Base-by-base conservation (phyloP, 805 yeast species). In the Candida multigemmis region DNA sequence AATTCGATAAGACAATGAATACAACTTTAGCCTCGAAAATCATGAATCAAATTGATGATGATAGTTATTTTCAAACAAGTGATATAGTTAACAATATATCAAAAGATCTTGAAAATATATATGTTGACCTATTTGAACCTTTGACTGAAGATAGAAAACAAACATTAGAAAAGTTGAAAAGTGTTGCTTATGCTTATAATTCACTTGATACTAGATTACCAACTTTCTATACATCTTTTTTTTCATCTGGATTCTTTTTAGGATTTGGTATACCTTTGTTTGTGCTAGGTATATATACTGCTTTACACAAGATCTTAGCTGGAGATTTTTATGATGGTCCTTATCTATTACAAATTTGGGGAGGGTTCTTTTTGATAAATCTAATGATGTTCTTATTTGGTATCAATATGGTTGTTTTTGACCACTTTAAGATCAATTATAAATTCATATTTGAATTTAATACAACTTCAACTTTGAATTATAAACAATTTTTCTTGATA, bases 391-490 rank as follows among this genome's bases (percentile, higher is more conserved):
- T 77, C 14, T 54, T 84, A 2, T 77, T 87, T 46, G 76, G 77
- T 9, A 31, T 81, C 23, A 75, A 83, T 46, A 74, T 93, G 44
- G 53, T 61, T 30, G 72, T 78, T 3, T 91, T 94, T 89, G 66
- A 75, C 14, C 49, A 55, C 23, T 77, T 59, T 52, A 81, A 82
- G 42, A 78, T 91, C 41, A 91, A 89, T 50, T 91, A 91, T 50
- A 79, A 79, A 43, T 87, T 91, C 45, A 86, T 91, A 32, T 86
- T 91, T 49, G 97, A 91, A 53, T 78, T 86, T 40, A 76, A 83
- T 44, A 69, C 77, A 23, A 66, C 77, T 20, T 71, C 75, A 18
- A 75, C 74, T 9, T 52, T 84, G 25, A 76, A 82, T 42, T 77
- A 56, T 36, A 66, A 72, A 29, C 81, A 85, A 46, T 81, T 66